Percentiles rank a stretch among this genome's conserved stretches.
Evolutionary conservation across 2,329 filamentous ascomycete species (phyloP).

Genomic region (Botryotinia narcissicola): DNA sequence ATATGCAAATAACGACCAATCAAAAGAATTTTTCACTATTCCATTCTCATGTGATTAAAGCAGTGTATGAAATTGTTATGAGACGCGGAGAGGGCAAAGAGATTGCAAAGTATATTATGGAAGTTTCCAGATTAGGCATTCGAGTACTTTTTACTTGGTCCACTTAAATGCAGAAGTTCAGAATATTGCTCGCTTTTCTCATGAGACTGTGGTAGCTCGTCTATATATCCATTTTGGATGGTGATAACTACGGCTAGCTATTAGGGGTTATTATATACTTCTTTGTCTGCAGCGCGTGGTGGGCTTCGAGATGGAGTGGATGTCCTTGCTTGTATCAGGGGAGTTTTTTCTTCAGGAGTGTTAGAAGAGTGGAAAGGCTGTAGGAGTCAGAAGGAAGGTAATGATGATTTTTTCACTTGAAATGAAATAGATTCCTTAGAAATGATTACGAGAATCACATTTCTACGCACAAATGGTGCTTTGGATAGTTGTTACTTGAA

Average conservation of each 20-base stretch:
- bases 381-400: neutral
- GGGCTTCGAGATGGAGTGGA: neutral
- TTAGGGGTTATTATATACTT: neutral
- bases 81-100: neutral
- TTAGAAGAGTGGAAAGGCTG: neutral
- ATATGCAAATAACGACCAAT: conserved; percentile 15
- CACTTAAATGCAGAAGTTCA: neutral
- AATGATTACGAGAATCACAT: neutral
- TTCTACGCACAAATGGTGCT: neutral
- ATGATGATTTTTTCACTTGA: neutral
- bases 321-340: neutral
- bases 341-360: no score
- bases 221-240: neutral
- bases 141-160: neutral
- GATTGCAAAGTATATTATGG: neutral
- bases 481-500: neutral
- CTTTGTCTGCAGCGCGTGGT: neutral
- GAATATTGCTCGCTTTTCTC: neutral
- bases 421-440: neutral
- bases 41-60: neutral
- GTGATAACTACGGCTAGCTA: neutral
- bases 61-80: neutral
- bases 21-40: neutral
- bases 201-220: neutral
- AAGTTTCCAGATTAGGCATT: neutral